These are phyloP conservation scores for Mastigamoeba balamuthi DNA, from an alignment of 78 protist species.

Conservation along the genomic window DNA sequence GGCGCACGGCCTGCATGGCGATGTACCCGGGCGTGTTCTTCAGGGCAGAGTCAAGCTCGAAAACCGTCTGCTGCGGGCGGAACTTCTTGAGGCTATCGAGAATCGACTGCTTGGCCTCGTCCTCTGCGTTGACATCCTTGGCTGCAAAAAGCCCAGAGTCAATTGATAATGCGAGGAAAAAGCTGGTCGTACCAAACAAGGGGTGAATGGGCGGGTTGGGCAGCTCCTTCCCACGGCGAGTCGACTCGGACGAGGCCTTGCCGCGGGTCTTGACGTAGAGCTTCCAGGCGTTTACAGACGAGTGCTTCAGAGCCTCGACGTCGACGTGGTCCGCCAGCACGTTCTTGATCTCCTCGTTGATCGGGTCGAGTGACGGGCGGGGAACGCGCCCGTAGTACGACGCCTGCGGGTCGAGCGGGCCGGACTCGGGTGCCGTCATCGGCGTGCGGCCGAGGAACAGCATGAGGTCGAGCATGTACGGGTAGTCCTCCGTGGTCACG, in stretches of 20 bases:
- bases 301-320: constrained; percentile 2
- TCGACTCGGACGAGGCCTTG: constrained; percentile 48
- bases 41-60: constrained; percentile 20
- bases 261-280: constrained; percentile 57
- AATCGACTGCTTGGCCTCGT: constrained; percentile 1
- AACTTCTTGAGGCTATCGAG: constrained; percentile 17
- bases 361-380: constrained; percentile 11
- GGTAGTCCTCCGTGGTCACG: constrained; percentile 81
- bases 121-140: not conserved
- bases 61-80: constrained; percentile 45
- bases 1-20: constrained; percentile 25
- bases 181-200: not conserved
- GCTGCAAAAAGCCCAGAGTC: too few relatives aligned
- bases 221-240: constrained; percentile 29
- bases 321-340: constrained; percentile 9
- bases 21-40: not conserved
- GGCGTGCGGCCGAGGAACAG: constrained; percentile 57
- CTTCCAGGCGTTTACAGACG: constrained; percentile 51
- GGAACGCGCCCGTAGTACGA: constrained; percentile 34
- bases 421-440: not conserved
- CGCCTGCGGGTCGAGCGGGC: not conserved
- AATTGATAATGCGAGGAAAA: too few relatives aligned
- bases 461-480: constrained; percentile 78
- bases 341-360: constrained; percentile 1
- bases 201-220: constrained; percentile 3